A percentile compares a stretch with the other conserved stretches of the same genome.
These are phyloP conservation scores for Aquilaria malaccensis DNA, from an alignment of 345 rosid species.

Conservation along the genomic window DNA sequence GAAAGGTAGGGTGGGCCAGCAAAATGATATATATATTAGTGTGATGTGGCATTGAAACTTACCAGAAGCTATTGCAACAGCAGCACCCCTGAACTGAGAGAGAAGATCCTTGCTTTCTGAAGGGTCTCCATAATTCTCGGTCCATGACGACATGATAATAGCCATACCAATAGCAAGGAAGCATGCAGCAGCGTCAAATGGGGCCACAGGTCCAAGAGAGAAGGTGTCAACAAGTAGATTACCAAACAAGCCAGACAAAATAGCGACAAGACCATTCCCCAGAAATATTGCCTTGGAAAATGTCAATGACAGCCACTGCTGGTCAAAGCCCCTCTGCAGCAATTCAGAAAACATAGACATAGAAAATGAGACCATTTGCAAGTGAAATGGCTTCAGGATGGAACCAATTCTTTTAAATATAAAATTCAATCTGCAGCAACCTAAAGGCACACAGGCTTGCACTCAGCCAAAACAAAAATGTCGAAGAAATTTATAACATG, in stretches of 20 bases:
- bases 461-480: neutral
- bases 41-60: constrained; percentile 16
- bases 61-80: constrained; percentile 95
- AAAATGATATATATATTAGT: constrained; percentile 8
- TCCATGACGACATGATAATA: constrained; percentile 71
- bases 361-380: too few species aligned
- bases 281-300: constrained; percentile 94
- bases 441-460: neutral
- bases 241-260: constrained; percentile 76
- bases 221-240: constrained; percentile 73
- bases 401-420: too few species aligned
- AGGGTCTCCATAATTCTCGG: constrained; percentile 85
- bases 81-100: constrained; percentile 88
- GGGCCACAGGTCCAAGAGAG: constrained; percentile 95
- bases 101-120: constrained; percentile 90
- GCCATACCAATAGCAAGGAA: constrained; percentile 94
- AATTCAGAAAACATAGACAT: constrained; percentile 7
- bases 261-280: constrained; percentile 92
- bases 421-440: neutral
- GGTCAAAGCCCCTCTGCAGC: constrained; percentile 79
- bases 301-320: constrained; percentile 84
- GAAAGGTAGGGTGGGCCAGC: neutral
- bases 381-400: too few species aligned
- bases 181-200: constrained; percentile 94
- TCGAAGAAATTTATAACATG: neutral